Conservation (phyloP, 129 eudicot species). For the Kitagawia praeruptora region DNA sequence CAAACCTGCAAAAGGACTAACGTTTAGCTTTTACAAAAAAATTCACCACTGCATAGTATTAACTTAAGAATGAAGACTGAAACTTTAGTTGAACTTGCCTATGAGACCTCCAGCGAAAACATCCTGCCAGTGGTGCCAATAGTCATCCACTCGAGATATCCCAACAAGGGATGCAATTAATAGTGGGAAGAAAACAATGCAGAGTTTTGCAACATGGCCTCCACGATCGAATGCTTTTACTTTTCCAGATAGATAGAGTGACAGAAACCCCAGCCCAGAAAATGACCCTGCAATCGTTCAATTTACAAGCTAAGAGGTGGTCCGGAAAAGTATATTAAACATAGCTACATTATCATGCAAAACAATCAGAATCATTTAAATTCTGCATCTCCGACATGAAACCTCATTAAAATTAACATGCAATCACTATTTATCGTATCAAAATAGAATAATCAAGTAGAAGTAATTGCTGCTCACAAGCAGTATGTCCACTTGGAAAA, state of each 20-base stretch:
- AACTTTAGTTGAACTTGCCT: slow-evolving; percentile 28
- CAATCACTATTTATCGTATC: background rate
- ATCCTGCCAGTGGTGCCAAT: slow-evolving; percentile 95
- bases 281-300: slow-evolving; percentile 52
- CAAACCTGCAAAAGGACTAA: slow-evolving; percentile 43
- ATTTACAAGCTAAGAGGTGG: background rate
- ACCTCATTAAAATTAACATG: background rate
- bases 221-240: slow-evolving; percentile 53
- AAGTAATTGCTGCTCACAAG: slow-evolving; percentile 37
- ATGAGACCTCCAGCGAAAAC: slow-evolving; percentile 79
- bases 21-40: background rate
- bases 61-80: background rate
- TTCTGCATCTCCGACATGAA: background rate
- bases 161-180: slow-evolving; percentile 67
- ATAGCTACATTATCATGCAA: background rate
- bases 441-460: background rate
- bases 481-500: slow-evolving; percentile 87
- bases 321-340: background rate
- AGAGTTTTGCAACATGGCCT: slow-evolving; percentile 84
- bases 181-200: slow-evolving; percentile 62
- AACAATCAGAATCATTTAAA: background rate
- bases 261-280: slow-evolving; percentile 86
- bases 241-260: slow-evolving; percentile 68
- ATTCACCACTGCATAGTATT: background rate
- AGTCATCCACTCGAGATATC: slow-evolving; percentile 84